Evolutionary conservation across 1,139 yeast species (phyloP), one percentile per base, ranked within the genome.

Genomic region (Yamadazyma oceani): DNA sequence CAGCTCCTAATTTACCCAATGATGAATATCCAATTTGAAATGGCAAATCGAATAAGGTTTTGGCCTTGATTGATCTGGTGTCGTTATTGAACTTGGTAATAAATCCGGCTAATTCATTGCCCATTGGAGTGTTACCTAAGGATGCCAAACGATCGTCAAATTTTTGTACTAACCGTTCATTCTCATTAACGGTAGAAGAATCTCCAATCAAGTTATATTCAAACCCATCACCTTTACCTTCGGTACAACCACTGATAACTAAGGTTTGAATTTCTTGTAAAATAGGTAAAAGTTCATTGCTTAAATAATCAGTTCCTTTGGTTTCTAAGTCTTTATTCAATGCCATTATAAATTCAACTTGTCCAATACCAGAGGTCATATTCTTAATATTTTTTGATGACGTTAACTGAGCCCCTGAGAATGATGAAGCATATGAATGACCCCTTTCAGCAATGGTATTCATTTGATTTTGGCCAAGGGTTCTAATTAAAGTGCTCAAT

Each of bases 1-100:
- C 71, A 2, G 86, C 80, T 27, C 96, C 96, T 12, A 66, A 55
- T 26, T 80, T 62, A 0, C 89, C 83, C 28, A 80, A 68, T 1
- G 96, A 84, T 0, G 95, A 75, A 54, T 88, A 92, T 30, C 88
- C 85, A 6, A 90, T 95, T 54, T 88, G 97, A 64, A 85, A 88
- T 19, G 97, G 97, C 43, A 92, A 70, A 43, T 81, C 71, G 37
- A 90, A 72, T 46, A 78, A 72, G 0, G 82, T 74, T 30, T 58
- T 53, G 40, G 48, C 40, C 19, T 35, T 25, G 3, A 29, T 16
- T 4, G 45, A 39, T 11, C 26, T 12, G 3, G 42, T 35, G 13
- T 25, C 19, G 5, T 35, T 24, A 2, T 42, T 26, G 31, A 55
- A 45, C 2, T 43, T 26, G 1, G 37, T 17, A 5, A 46, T 34